A percentile compares a stretch with the other conserved stretches of the same genome.
Evolutionary conservation across 2,329 filamentous ascomycete genomes (phyloP).

Genomic region (Neofusicoccum parvum): DNA sequence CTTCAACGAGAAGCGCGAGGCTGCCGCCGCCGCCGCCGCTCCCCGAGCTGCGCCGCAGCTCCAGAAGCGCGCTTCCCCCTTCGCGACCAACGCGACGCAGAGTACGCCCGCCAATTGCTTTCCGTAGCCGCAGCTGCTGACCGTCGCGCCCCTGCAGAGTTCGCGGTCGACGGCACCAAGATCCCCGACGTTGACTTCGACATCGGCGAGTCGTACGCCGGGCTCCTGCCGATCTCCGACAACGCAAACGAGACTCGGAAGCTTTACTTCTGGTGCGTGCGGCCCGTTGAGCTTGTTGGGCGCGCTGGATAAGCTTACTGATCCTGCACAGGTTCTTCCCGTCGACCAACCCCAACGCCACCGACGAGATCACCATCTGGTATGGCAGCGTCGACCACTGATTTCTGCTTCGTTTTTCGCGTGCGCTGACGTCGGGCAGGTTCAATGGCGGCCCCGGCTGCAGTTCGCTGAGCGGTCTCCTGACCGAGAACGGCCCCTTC

Average conservation of each 20-base stretch:
- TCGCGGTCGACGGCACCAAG: constrained; percentile 63
- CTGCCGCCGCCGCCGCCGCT: constrained; percentile 21
- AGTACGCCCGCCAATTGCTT: constrained; percentile 25
- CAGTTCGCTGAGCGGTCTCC: constrained; percentile 64
- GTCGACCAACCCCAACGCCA: constrained; percentile 51
- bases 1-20: constrained; percentile 32
- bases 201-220: constrained; percentile 66
- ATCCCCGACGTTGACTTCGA: constrained; percentile 73
- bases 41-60: constrained; percentile 27
- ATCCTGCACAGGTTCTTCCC: constrained; percentile 59
- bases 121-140: constrained; percentile 22
- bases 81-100: constrained; percentile 37
- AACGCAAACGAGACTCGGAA: constrained; percentile 53
- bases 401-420: not conserved
- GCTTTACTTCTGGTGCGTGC: constrained; percentile 60
- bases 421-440: constrained; percentile 26
- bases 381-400: constrained; percentile 21
- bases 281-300: too few species aligned
- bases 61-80: constrained; percentile 36
- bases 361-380: constrained; percentile 64
- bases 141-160: constrained; percentile 48
- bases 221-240: constrained; percentile 60
- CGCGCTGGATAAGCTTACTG: not conserved
- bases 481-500: constrained; percentile 74
- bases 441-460: constrained; percentile 45